Conservation (phyloP, 306 rosid species). For the Quercus variabilis region DNA sequence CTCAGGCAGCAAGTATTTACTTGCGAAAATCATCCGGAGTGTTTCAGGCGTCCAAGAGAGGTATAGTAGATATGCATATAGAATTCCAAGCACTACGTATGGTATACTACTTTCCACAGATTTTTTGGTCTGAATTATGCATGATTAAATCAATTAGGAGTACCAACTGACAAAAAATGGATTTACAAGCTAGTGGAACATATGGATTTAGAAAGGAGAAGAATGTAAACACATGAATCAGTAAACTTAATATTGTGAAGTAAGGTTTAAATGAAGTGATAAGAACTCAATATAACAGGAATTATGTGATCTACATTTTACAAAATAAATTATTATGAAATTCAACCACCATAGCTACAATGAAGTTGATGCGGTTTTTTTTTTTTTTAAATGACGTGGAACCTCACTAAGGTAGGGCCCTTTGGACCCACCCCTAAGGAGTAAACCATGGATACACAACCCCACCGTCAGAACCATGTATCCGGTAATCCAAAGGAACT, state of each 20-base stretch:
- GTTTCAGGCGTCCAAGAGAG: conserved; percentile 96
- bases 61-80: conserved; percentile 79
- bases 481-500: too few species aligned
- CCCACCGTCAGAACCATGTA: too few species aligned
- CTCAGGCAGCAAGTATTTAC: conserved; percentile 89
- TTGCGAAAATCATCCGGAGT: conserved; percentile 60
- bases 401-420: too few species aligned
- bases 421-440: too few species aligned
- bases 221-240: background rate
- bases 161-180: background rate
- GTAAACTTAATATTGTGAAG: background rate
- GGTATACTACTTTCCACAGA: conserved; percentile 76
- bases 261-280: background rate
- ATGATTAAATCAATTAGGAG: conserved; percentile 25
- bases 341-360: background rate
- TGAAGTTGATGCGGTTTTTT: background rate
- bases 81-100: conserved; percentile 64
- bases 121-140: conserved; percentile 60
- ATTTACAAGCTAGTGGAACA: background rate
- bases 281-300: background rate
- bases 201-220: background rate
- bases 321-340: background rate
- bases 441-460: too few species aligned
- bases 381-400: too few species aligned
- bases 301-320: background rate